phyloP scores from a whole-genome alignment of 345 rosid genomes.

The Orychophragmus violaceus region DNA sequence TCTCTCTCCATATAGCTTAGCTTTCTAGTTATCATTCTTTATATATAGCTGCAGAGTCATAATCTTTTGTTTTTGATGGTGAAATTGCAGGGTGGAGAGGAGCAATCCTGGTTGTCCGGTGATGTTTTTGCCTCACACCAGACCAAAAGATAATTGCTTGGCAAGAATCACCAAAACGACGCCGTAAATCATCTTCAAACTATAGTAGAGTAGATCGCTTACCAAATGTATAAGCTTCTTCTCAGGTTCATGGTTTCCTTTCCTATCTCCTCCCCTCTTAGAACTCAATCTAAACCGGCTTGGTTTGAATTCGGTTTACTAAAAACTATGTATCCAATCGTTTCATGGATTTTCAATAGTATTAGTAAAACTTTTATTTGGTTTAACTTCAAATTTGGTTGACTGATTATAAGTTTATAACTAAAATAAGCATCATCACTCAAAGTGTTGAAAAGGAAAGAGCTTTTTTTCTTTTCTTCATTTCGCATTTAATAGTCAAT shows the following conservation, averaged over 20 bases:
- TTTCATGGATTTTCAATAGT: neutral
- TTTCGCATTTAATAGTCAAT: neutral
- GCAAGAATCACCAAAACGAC: conserved; percentile 31
- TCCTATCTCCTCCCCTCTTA: neutral
- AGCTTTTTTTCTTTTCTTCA: neutral
- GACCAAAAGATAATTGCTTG: conserved; percentile 35
- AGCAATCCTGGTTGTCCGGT: conserved; percentile 21
- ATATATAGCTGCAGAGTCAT: neutral
- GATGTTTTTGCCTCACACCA: conserved; percentile 31
- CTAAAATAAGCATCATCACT: no score
- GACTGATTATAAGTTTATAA: no score
- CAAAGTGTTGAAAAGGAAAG: neutral
- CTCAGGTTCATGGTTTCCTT: conserved; percentile 3
- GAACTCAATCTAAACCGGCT: conserved; percentile 4
- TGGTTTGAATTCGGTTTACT: neutral
- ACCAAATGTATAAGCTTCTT: neutral
- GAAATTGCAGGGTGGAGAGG: conserved; percentile 23
- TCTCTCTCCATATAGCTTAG: neutral
- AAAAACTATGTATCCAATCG: neutral
- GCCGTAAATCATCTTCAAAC: conserved; percentile 7
- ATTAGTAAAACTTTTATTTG: no score
- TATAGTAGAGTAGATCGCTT: neutral
- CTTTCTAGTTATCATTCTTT: neutral
- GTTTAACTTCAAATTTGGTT: no score
- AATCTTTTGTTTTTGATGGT: neutral